Evolutionary conservation across 352 stramenopile species (phyloP), one percentile per base, ranked within the genome.

Genomic region (Phytophthora europaea): DNA sequence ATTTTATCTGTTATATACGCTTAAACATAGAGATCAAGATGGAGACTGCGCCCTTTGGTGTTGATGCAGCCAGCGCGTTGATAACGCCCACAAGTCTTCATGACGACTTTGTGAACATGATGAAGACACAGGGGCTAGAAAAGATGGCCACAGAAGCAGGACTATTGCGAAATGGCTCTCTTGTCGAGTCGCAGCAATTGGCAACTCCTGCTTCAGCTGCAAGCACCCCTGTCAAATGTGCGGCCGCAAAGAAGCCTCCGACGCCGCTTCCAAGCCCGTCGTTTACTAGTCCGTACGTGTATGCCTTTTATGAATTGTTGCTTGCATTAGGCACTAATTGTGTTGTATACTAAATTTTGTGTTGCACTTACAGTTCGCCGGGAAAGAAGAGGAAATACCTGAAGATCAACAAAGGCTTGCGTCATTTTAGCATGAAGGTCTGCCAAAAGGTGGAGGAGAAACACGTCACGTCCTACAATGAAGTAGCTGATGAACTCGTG

Each of bases 361-460:
- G 23, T 34, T 67, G 15, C 4, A 13, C 10, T 55, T 33, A 34
- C 45, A 94, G 84, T 9, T 80, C 83, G 31, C 84, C 87, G 0
- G 81, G 78, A 3, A 96, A 96, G 76, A 93, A 91, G 54, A 82
- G 84, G 54, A 95, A 93, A 72, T 91, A 87, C 60, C 56, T 88
- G 31, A 98, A 98, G 65, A 87, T 94, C 65, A 96, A 95, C 86
- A 98, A 98, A 61, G 93, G 93, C 7, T 72, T 99, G 43, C 92
- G 96, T 33, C 94, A 98, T 78, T 98, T 99, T 62, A 98, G 91
- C 48, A 98, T 98, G 90, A 98, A 98, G 59, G 94, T 99, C 16
- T 99, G 95, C 63, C 90, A 98, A 76, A 99, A 98, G 67, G 96
- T 99, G n/a, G 92, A 99, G 79, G 93, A 98, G 70, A 99, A 98